These are phyloP conservation scores for Gloeophyllum trabeum DNA, from an alignment of 768 basidiomycete species.

Conservation along the genomic window DNA sequence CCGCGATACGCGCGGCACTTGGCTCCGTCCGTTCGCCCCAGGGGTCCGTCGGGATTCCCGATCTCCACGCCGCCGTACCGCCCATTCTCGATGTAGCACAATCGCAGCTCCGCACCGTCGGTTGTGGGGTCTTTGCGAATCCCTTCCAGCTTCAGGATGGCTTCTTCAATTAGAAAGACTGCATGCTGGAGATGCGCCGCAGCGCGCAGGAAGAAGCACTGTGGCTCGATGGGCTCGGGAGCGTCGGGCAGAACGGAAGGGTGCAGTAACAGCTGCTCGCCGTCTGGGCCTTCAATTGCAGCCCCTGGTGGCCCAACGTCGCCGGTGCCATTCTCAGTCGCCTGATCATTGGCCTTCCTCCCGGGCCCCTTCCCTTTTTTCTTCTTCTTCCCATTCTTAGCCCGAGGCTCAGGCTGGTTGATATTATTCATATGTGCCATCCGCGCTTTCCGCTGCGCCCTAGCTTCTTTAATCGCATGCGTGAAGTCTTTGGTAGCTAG, in stretches of 20 bases:
- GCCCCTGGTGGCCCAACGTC: conserved; percentile 25
- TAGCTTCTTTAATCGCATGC: conserved; percentile 66
- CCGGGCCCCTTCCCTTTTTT: conserved; percentile 33
- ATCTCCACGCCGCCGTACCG: conserved; percentile 79
- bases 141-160: conserved; percentile 60
- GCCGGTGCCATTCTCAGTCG: conserved; percentile 58
- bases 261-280: conserved; percentile 45
- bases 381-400: conserved; percentile 39
- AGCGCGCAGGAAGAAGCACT: conserved; percentile 74
- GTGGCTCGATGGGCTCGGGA: conserved; percentile 81
- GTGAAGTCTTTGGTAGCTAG: conserved; percentile 76
- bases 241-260: conserved; percentile 67
- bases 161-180: conserved; percentile 60
- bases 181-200: conserved; percentile 78
- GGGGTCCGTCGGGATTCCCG: conserved; percentile 70
- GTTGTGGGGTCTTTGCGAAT: conserved; percentile 43
- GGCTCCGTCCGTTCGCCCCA: conserved; percentile 44
- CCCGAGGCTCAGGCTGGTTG: conserved; percentile 21
- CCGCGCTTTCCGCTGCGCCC: conserved; percentile 56
- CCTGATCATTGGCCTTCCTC: conserved; percentile 45
- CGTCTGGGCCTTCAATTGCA: conserved; percentile 33
- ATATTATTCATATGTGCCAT: conserved; percentile 37
- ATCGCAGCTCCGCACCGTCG: conserved; percentile 66
- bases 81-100: conserved; percentile 67
- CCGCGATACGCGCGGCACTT: conserved; percentile 58